A percentile compares a stretch with the other conserved stretches of the same genome.
Evolutionary conservation across 139 green algal species (phyloP).

Genomic region (Klebsormidium nitens): DNA sequence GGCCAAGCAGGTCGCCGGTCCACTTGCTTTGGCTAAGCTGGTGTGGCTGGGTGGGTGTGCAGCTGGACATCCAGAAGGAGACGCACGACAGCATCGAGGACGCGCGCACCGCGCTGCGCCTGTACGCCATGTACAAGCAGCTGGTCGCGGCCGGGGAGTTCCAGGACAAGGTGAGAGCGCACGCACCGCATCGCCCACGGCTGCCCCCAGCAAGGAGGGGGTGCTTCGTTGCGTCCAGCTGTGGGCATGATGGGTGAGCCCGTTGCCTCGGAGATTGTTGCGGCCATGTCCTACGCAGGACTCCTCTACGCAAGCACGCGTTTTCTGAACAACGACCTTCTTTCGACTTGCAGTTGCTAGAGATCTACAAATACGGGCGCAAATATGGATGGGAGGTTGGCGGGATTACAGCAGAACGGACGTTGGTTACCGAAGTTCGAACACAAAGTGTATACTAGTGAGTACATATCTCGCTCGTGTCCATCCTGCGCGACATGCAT

Average conservation of each 20-base stretch:
- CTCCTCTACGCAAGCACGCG: not conserved
- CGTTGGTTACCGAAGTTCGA: no score
- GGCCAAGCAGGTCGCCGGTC: no score
- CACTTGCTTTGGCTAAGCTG: no score
- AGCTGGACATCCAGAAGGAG: slow-evolving; percentile 66
- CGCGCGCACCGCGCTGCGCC: slow-evolving; percentile 69
- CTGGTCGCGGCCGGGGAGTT: slow-evolving; percentile 56
- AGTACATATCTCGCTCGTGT: no score
- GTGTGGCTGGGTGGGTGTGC: not conserved
- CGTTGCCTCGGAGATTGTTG: not conserved
- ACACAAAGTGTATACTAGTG: no score
- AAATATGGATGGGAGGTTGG: slow-evolving; percentile 30
- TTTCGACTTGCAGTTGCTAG: slow-evolving; percentile 23
- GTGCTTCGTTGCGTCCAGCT: not conserved
- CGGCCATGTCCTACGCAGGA: not conserved
- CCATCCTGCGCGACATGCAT: no score
- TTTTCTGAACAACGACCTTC: not conserved
- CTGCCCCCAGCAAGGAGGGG: no score
- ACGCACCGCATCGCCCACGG: no score
- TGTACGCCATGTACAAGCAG: slow-evolving; percentile 74
- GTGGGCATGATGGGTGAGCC: not conserved
- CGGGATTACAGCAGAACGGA: no score
- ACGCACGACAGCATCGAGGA: slow-evolving; percentile 79
- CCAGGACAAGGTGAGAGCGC: slow-evolving; percentile 50
- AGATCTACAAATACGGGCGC: slow-evolving; percentile 26